These are phyloP conservation scores for Erythrobasidium yunnanense DNA, from an alignment of 768 basidiomycete genomes.

Conservation along the genomic window DNA sequence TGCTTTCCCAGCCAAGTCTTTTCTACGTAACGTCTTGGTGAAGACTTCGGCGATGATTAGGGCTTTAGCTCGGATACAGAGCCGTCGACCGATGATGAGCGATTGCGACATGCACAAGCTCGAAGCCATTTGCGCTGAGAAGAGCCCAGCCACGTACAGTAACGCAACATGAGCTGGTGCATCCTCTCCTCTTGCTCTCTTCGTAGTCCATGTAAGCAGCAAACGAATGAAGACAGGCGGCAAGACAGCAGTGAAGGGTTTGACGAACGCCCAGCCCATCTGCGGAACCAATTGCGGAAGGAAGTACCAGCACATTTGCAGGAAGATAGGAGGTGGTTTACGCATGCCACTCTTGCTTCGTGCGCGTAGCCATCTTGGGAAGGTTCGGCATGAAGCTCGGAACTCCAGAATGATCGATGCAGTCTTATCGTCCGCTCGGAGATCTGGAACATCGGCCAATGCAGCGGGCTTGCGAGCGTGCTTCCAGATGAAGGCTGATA, in stretches of 20 bases:
- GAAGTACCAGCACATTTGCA: constrained; percentile 25
- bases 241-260: constrained; percentile 38
- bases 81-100: constrained; percentile 42
- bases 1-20: constrained; percentile 40
- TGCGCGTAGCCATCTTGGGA: constrained; percentile 3
- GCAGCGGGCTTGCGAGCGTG: constrained; percentile 23
- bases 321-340: constrained; percentile 2
- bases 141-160: constrained; percentile 43
- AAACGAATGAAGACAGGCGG: constrained; percentile 43
- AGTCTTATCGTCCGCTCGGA: constrained; percentile 38
- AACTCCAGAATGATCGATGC: constrained; percentile 37
- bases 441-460: constrained; percentile 32
- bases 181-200: constrained; percentile 36
- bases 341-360: background rate
- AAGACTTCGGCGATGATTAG: constrained; percentile 44
- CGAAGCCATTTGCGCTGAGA: constrained; percentile 39
- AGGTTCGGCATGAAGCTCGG: constrained; percentile 28
- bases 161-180: constrained; percentile 42
- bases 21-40: constrained; percentile 43
- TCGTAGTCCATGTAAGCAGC: constrained; percentile 41
- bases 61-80: constrained; percentile 41
- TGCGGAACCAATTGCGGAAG: background rate
- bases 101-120: constrained; percentile 38
- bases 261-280: constrained; percentile 14
- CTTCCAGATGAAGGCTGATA: constrained; percentile 20